A percentile compares a stretch with the other conserved stretches of the same genome.
These are phyloP conservation scores for Arthrobotrys conoides DNA, from an alignment of 2,329 filamentous ascomycete species.

Conservation along the genomic window DNA sequence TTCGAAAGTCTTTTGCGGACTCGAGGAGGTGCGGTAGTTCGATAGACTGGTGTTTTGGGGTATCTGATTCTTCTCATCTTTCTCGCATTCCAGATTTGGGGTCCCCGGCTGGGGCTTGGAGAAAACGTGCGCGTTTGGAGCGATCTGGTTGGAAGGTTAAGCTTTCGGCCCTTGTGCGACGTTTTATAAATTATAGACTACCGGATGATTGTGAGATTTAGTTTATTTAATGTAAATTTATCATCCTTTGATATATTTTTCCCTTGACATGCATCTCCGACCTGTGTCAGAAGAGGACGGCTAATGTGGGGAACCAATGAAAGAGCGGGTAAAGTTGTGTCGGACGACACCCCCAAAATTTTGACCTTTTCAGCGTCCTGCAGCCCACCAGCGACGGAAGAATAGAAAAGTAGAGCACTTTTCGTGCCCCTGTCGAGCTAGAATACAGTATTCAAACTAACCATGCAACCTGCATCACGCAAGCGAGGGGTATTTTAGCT, in stretches of 20 bases:
- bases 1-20: background rate
- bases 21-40: constrained; percentile 12
- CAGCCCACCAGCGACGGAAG: constrained; percentile 12
- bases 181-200: background rate
- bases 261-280: background rate
- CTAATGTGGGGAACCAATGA: constrained; percentile 13
- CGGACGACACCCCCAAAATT: constrained; percentile 12
- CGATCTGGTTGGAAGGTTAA: constrained; percentile 12
- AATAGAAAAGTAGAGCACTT: constrained; percentile 10
- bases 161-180: background rate
- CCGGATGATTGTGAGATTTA: background rate
- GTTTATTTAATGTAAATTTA: constrained; percentile 1
- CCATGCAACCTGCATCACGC: constrained; percentile 10
- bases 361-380: background rate
- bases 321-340: constrained; percentile 17
- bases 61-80: background rate
- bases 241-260: background rate
- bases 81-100: constrained; percentile 5
- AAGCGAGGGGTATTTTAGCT: constrained; percentile 12
- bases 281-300: background rate
- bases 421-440: background rate
- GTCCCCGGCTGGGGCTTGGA: background rate
- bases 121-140: constrained; percentile 1
- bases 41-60: background rate
- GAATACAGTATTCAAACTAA: background rate